Evolutionary conservation across 1,139 yeast genomes (phyloP), one percentile per base, ranked within the genome.

Genomic region (Magnusiomyces paraingens): DNA sequence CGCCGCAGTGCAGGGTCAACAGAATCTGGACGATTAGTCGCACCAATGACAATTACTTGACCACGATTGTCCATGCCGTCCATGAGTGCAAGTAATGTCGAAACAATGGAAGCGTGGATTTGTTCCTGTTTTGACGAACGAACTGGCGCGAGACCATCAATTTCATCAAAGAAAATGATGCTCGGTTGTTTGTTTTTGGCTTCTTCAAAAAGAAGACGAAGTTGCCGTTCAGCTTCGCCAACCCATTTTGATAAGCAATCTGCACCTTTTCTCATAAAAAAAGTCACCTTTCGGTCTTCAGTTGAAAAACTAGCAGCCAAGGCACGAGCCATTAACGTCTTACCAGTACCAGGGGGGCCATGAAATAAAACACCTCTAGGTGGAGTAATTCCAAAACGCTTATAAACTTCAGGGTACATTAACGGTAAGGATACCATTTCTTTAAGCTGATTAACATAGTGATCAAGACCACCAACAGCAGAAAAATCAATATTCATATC

Each of bases 271-370:
- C 99, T 77, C 99, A 94, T 94, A 70, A 90, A 94, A 66, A 94
- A 94, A 0, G 99, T 89, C 54, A 94, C 91, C 63, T 93, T 93
- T 57, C 86, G 75, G 5, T 75, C 77, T 12, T 86, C 83, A 0
- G 94, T 82, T 0, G 96, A 86, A 64, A 96, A 91, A 61, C 95
- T 86, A 0, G 98, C 93, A 0, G 99, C 99, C 52, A 94, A 74
- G 0, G 99, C 99, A 58, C 99, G 76, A 0, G 99, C 99, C 96
- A 94, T 90, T 52, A 94, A 77, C 0, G 99, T 94, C 67, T 94
- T 94, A 76, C 99, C 99, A 0, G 99, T 94, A 61, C 99, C 99
- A 1, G 99, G 99, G 2, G 99, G 99, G 44, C 99, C 99, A 70
- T 94, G 99, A 72, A 94, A 94, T 54, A 94, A 72, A 1, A 94